These are phyloP conservation scores for Aspergillus piperis DNA, from an alignment of 2,329 filamentous ascomycete genomes.

Conservation along the genomic window DNA sequence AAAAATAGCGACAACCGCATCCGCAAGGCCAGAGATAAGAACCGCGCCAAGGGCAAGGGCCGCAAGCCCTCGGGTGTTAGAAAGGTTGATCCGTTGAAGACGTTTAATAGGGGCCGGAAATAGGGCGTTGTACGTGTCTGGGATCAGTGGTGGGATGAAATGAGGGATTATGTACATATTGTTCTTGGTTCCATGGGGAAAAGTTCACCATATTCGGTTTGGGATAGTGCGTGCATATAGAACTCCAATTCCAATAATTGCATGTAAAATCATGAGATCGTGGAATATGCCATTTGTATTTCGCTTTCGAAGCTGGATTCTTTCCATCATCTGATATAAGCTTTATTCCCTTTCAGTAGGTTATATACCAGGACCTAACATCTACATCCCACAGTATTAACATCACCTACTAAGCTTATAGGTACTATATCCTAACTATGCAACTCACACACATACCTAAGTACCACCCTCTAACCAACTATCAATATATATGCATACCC, in stretches of 20 bases:
- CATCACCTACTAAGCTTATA: no score
- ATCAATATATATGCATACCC: no score
- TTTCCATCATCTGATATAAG: no score
- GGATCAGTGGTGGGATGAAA: not conserved
- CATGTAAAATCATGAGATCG: not conserved
- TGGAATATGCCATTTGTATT: not conserved
- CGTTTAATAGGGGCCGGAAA: slow-evolving; percentile 66
- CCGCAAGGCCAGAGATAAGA: slow-evolving; percentile 51
- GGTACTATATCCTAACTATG: no score
- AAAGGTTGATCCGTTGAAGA: slow-evolving; percentile 83
- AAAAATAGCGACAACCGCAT: slow-evolving; percentile 54
- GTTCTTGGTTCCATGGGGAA: slow-evolving; percentile 9
- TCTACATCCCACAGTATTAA: no score
- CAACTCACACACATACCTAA: not conserved
- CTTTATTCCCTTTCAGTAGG: no score
- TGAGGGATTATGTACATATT: slow-evolving; percentile 9
- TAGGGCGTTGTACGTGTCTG: slow-evolving; percentile 13
- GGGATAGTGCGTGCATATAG: slow-evolving; percentile 3
- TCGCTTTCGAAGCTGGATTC: no score
- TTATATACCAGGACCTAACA: no score
- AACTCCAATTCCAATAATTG: not conserved
- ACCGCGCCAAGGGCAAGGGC: slow-evolving; percentile 46
- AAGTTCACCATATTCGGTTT: not conserved
- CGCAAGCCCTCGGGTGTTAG: slow-evolving; percentile 52
- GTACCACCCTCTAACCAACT: not conserved